A percentile compares a stretch with the other conserved stretches of the same genome.
Evolutionary conservation across 192 early-diverging fungal species (phyloP).

Genomic region (Polychytrium aggregatum): DNA sequence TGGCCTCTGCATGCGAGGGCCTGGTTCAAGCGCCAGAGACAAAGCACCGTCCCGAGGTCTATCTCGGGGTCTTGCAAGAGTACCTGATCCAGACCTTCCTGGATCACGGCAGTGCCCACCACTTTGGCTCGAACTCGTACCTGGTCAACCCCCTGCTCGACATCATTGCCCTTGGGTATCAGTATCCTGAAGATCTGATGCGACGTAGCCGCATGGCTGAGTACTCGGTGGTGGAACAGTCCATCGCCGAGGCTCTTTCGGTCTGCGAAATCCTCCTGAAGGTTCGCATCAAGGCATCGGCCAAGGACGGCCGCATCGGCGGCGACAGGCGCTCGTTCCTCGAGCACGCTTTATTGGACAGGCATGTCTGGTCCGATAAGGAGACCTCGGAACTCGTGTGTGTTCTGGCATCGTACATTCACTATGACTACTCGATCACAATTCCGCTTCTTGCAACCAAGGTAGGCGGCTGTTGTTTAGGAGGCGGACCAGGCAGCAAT

Average conservation of each 20-base stretch:
- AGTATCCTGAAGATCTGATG: constrained; percentile 13
- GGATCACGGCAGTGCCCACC: constrained; percentile 16
- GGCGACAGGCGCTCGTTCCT: constrained; percentile 20
- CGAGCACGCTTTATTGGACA: constrained; percentile 34
- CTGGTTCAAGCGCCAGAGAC: neutral
- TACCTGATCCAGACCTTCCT: constrained; percentile 19
- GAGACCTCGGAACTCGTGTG: constrained; percentile 27
- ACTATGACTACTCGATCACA: constrained; percentile 22
- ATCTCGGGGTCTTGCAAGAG: constrained; percentile 15
- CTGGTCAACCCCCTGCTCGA: constrained; percentile 25
- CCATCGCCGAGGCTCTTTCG: constrained; percentile 19
- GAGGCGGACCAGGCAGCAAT: too few species aligned
- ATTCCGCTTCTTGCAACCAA: constrained; percentile 20
- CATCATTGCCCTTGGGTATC: constrained; percentile 16
- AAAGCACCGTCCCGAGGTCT: neutral
- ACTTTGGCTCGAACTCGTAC: too few species aligned
- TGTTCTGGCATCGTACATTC: constrained; percentile 29
- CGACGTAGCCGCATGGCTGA: constrained; percentile 2
- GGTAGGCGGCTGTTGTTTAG: too few species aligned
- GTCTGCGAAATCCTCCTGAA: constrained; percentile 27
- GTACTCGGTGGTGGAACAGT: constrained; percentile 16
- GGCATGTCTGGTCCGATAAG: constrained; percentile 8
- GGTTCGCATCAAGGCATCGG: too few species aligned
- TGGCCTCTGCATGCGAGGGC: constrained; percentile 15
- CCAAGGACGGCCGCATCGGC: constrained; percentile 7